phyloP scores from a whole-genome alignment of 176 grass and related monocot genomes.

The Oryza punctata region DNA sequence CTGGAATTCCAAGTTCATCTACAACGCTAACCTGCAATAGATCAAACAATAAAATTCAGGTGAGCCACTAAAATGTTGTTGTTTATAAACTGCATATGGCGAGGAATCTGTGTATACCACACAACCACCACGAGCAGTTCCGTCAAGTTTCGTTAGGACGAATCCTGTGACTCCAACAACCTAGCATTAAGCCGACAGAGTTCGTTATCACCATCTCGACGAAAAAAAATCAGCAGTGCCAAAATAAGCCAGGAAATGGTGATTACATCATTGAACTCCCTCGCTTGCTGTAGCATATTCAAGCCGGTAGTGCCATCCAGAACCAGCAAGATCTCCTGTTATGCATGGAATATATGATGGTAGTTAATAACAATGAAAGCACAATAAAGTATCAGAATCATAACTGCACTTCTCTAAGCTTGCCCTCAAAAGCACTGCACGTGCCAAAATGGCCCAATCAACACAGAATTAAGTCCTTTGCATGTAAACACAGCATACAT shows the following conservation, averaged over 20 bases:
- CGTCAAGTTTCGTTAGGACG: conserved; percentile 87
- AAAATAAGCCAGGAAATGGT: background rate
- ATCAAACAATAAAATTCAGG: background rate
- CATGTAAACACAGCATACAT: conserved; percentile 53
- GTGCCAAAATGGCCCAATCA: background rate
- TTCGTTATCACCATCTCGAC: background rate
- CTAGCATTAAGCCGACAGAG: conserved; percentile 39
- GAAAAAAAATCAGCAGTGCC: background rate
- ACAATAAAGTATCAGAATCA: background rate
- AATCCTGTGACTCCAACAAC: conserved; percentile 95
- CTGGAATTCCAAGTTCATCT: conserved; percentile 91
- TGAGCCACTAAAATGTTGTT: background rate
- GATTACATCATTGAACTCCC: conserved; percentile 94
- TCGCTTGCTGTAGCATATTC: conserved; percentile 95
- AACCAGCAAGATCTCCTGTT: conserved; percentile 85
- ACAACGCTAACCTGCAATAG: conserved; percentile 84
- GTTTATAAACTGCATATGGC: conserved; percentile 2
- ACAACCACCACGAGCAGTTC: conserved; percentile 84
- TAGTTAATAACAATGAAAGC: background rate
- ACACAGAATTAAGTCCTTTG: conserved; percentile 12
- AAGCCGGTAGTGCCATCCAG: conserved; percentile 96
- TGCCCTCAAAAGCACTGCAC: background rate
- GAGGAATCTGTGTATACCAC: conserved; percentile 58
- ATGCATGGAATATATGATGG: background rate
- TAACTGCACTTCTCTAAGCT: background rate